Percentiles rank a stretch among this genome's conserved stretches.
phyloP scores from a whole-genome alignment of 257 asterid genomes.

The Thymus mandschuricus region DNA sequence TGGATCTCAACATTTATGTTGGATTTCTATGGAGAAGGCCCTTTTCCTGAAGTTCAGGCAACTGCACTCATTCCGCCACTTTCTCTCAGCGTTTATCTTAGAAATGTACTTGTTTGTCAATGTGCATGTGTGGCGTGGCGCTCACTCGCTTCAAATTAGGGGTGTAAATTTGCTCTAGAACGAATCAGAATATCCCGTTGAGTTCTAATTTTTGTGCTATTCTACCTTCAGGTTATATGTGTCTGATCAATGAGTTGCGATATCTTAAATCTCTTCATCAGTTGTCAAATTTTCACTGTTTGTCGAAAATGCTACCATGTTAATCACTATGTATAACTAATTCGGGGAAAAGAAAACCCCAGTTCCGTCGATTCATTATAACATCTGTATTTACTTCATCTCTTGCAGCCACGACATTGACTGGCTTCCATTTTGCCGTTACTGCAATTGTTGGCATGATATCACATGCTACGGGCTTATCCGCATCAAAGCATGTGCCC shows the following conservation, averaged over 20 bases:
- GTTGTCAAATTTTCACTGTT: not conserved
- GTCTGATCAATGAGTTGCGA: not conserved
- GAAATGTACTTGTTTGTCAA: not conserved
- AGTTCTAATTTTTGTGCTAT: not conserved
- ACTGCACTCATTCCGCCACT: not conserved
- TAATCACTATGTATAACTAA: constrained; percentile 17
- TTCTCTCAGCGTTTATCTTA: not conserved
- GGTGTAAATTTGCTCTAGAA: not conserved
- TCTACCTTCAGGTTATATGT: constrained; percentile 4
- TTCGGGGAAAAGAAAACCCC: not conserved
- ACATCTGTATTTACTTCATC: constrained; percentile 17
- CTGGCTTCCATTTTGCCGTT: constrained; percentile 94
- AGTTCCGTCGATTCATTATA: constrained; percentile 1
- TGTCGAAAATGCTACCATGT: constrained; percentile 4
- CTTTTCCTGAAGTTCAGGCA: not conserved
- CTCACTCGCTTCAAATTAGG: not conserved
- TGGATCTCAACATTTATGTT: constrained; percentile 24
- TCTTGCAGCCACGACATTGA: constrained; percentile 87
- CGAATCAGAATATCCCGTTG: not conserved
- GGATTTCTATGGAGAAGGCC: constrained; percentile 5
- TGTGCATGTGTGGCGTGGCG: not conserved
- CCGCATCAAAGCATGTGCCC: constrained; percentile 89
- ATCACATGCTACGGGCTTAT: constrained; percentile 87
- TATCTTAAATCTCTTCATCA: constrained; percentile 5
- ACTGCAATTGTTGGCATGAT: constrained; percentile 95